Evolutionary conservation across 257 asterid species (phyloP), one percentile per base, ranked within the genome.

Genomic region (Nicotiana sylvestris): DNA sequence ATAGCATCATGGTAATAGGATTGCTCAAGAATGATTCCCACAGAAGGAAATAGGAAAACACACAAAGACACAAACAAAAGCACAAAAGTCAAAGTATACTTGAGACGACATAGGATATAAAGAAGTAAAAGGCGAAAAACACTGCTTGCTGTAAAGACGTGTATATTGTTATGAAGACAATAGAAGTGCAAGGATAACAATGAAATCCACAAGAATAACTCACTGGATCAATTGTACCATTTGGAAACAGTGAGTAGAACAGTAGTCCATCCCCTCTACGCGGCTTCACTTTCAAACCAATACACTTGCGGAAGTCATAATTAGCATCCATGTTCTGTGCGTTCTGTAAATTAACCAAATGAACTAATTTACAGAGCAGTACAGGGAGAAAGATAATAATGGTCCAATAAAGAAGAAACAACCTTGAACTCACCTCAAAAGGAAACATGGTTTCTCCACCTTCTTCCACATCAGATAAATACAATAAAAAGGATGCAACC

Each of bases 381-480:
- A 5, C 8, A 82, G 4, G 12, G 29, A 61, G 18, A 17, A 64
- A 9, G 7, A 11, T 35, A 80, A 72, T 6, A 49, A 5, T 72
- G 53, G 64, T 27, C 64, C 80, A 82, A 8, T 3, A 37, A 66
- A 74, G 77, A 64, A 67, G 74, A 43, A 17, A 74, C 61, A 9
- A 56, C 16, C 8, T 18, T 81, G 35, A 29, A 64, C 82, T 82
- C 89, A 91, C 99, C 97, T 94, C 98, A 35, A 86, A 94, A 30
- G 99, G 99, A 66, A 96, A 96, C 97, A 96, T 90, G 84, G 99
- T 96, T 88, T 96, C 98, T 55, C 99, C 98, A 60, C 99, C 98
- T 90, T 96, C 97, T 84, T 94, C 95, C 85, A 96, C 99, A 85
- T 94, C 97, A 25, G 98, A 93, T 83, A 96, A 86, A 88, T 96